Conservation (phyloP, 1,139 yeast genomes). For the Suhomyces chickasaworum region DNA sequence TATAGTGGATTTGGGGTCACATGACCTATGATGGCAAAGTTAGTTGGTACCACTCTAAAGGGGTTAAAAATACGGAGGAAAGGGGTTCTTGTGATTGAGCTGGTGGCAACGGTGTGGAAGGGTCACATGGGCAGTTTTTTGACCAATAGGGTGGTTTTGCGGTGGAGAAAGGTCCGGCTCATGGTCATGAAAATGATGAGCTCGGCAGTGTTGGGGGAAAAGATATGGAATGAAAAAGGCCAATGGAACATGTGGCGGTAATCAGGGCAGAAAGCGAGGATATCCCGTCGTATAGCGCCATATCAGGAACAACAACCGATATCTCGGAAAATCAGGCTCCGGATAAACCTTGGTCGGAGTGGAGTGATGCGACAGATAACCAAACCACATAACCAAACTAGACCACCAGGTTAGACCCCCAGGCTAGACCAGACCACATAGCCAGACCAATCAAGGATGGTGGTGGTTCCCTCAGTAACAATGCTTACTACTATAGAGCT, state of each 20-base stretch:
- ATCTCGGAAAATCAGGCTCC: not conserved
- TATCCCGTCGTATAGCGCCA: not conserved
- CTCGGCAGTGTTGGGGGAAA: not conserved
- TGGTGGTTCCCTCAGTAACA: too few relatives aligned
- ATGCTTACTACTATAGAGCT: too few relatives aligned
- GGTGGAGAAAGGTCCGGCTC: not conserved
- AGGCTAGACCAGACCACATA: too few relatives aligned
- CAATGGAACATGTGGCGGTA: not conserved
- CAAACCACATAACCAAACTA: too few relatives aligned
- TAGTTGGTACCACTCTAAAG: not conserved
- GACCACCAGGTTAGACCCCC: too few relatives aligned
- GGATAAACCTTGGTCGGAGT: not conserved
- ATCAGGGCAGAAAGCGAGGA: not conserved
- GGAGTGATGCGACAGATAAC: not conserved
- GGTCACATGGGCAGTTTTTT: not conserved
- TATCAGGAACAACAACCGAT: not conserved
- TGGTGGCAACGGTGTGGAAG: not conserved
- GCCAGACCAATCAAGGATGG: too few relatives aligned
- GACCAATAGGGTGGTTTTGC: not conserved
- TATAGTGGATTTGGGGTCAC: not conserved
- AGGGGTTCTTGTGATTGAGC: not conserved
- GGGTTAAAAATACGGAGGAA: not conserved
- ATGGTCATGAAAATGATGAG: not conserved
- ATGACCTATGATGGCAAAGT: not conserved
- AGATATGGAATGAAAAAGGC: too few relatives aligned